A percentile compares a stretch with the other conserved stretches of the same genome.
phyloP scores from a whole-genome alignment of 1,284 basidiomycete genomes.

The Heterobasidion parviporum region DNA sequence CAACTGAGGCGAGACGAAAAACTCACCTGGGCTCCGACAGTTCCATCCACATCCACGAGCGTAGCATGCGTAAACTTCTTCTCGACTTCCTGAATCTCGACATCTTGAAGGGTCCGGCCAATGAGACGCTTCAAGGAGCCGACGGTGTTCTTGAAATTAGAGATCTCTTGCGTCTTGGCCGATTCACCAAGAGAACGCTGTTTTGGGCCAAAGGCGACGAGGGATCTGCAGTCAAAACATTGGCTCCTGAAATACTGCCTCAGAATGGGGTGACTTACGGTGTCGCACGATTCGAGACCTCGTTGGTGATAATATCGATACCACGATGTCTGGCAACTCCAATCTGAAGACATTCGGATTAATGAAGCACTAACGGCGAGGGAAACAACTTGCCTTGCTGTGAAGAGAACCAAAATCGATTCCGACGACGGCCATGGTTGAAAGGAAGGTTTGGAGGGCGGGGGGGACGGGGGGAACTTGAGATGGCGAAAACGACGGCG shows the following conservation, averaged over 20 bases:
- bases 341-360: constrained; percentile 42
- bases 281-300: constrained; percentile 90
- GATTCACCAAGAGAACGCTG: constrained; percentile 86
- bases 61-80: constrained; percentile 84
- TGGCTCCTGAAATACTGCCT: background rate
- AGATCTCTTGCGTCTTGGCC: constrained; percentile 95
- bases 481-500: background rate
- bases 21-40: constrained; percentile 76
- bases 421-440: constrained; percentile 79
- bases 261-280: constrained; percentile 49
- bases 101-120: constrained; percentile 69
- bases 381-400: constrained; percentile 56
- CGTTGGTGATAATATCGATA: constrained; percentile 93
- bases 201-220: constrained; percentile 86
- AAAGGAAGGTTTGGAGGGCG: constrained; percentile 9
- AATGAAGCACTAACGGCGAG: constrained; percentile 11
- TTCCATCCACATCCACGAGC: constrained; percentile 75
- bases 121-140: constrained; percentile 85
- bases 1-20: background rate
- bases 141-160: constrained; percentile 94
- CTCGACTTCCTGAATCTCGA: constrained; percentile 76
- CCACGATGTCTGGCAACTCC: constrained; percentile 89
- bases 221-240: constrained; percentile 47
- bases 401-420: constrained; percentile 86
- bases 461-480: constrained; percentile 13